phyloP scores from a whole-genome alignment of 345 rosid species.

The Melastoma malabathricum region DNA sequence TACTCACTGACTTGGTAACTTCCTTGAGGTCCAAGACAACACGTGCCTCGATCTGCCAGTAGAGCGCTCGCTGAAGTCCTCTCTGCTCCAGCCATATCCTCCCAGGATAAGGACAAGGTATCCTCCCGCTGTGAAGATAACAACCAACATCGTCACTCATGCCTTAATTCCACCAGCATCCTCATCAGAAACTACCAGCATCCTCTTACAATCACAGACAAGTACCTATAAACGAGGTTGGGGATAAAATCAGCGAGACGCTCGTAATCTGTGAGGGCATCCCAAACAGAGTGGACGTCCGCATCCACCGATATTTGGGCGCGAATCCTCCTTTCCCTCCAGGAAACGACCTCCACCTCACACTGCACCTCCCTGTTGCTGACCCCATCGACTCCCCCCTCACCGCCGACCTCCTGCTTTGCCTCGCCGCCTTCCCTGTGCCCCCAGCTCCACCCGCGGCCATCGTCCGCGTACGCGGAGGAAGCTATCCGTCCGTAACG shows the following conservation, averaged over 20 bases:
- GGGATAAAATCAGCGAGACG: conserved; percentile 90
- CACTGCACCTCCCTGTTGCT: conserved; percentile 45
- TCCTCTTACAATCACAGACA: too few species aligned
- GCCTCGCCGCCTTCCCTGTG: conserved; percentile 2
- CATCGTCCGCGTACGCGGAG: too few species aligned
- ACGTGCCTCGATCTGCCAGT: conserved; percentile 98
- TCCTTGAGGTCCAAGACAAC: conserved; percentile 92
- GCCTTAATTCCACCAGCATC: too few species aligned
- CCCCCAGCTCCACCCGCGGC: not conserved
- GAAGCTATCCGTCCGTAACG: too few species aligned
- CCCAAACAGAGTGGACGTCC: conserved; percentile 64
- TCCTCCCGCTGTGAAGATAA: conserved; percentile 42
- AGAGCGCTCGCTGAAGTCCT: conserved; percentile 81
- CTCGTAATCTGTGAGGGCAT: conserved; percentile 83
- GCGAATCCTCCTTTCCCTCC: conserved; percentile 79
- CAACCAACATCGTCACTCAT: not conserved
- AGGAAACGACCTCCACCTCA: conserved; percentile 73
- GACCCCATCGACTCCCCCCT: conserved; percentile 21
- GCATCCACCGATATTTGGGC: conserved; percentile 52
- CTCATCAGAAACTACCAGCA: too few species aligned
- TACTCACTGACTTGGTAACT: conserved; percentile 43
- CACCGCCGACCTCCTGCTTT: conserved; percentile 16
- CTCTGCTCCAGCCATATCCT: conserved; percentile 96
- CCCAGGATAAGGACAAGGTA: conserved; percentile 91
- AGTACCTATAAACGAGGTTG: conserved; percentile 70